Evolutionary conservation across 2,329 filamentous ascomycete genomes (phyloP), one percentile per base, ranked within the genome.

Genomic region (Geosmithia morbida): DNA sequence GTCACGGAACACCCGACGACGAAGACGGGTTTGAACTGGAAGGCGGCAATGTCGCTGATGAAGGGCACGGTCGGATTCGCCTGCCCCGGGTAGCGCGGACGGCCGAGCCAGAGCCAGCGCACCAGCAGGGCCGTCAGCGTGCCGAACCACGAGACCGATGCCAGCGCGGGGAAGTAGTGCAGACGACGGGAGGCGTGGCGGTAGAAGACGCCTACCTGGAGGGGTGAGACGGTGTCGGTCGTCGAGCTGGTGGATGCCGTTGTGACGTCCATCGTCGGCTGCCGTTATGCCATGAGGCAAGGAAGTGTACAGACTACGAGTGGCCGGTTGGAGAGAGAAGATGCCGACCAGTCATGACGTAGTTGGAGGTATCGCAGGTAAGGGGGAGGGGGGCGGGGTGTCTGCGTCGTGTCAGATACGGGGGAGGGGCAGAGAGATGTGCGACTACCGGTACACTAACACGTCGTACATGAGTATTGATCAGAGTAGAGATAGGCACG

Each of bases 1-100:
- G 48, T 49, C 3, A 46, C 4, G 22, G 48, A 39, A 39, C 48
- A 49, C 16, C 48, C 48, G 40, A 46, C 40, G 44, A 49, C 30
- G 40, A 49, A 49, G 37, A 49, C 29, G 17, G 48, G 48, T 39
- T 49, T 49, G 44, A 49, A 49, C 19, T 33, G 22, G 40, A 46
- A 46, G 44, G 48, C 48, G 39, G 48, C 48, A 18, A 49, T 49
- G 40, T 49, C 48, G 48, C 44, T 46, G 43, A 49, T 44, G 44
- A 49, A 49, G 29, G 48, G 48, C 17, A 49, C 43, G 8, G 33
- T 13, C 2, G 48, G 48, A 29, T 49, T 49, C 7, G 18, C 44
- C 41, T 49, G 48, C 7, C 48, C 48, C 17, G 48, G 48, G 48
- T 49, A 49, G 4, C 41, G 48, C 5, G 44, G 48, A 2, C 44